Evolutionary conservation across 345 rosid genomes (phyloP).

Genomic region (Luvunga scandens): DNA sequence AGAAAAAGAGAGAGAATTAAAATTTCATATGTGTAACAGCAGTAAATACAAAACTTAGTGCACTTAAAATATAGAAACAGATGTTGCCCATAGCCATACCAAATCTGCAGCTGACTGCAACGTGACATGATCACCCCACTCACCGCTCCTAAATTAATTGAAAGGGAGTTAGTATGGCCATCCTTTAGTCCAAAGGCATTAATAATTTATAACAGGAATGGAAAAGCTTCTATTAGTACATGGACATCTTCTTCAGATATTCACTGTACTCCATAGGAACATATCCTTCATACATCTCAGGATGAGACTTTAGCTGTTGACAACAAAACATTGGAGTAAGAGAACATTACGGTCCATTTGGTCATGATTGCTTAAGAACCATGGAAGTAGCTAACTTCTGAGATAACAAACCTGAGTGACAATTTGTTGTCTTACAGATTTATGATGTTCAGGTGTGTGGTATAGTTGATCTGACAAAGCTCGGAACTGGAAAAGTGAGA

Average conservation of each 20-base stretch:
- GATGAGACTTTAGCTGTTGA: constrained; percentile 60
- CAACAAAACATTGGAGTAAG: constrained; percentile 13
- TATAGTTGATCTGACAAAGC: constrained; percentile 75
- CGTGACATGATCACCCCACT: constrained; percentile 74
- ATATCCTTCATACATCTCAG: constrained; percentile 66
- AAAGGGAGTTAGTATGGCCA: constrained; percentile 16
- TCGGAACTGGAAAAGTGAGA: constrained; percentile 52
- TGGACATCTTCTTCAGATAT: constrained; percentile 70
- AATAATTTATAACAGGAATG: neutral
- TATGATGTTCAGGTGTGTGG: constrained; percentile 60
- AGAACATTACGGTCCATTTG: constrained; percentile 8
- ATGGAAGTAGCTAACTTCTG: neutral
- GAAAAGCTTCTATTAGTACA: constrained; percentile 31
- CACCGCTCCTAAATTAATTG: constrained; percentile 55
- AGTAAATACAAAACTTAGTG: neutral
- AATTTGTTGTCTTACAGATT: constrained; percentile 45
- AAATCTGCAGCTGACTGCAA: constrained; percentile 78
- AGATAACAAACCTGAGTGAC: constrained; percentile 63
- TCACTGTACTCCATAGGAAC: constrained; percentile 81
- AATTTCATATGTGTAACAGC: neutral
- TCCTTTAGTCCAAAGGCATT: constrained; percentile 2
- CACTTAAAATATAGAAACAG: neutral
- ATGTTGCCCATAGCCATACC: constrained; percentile 31
- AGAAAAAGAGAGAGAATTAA: neutral
- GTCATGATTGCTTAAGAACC: neutral